Conservation (phyloP, 139 green algal species). For the Tetraselmis chui region DNA sequence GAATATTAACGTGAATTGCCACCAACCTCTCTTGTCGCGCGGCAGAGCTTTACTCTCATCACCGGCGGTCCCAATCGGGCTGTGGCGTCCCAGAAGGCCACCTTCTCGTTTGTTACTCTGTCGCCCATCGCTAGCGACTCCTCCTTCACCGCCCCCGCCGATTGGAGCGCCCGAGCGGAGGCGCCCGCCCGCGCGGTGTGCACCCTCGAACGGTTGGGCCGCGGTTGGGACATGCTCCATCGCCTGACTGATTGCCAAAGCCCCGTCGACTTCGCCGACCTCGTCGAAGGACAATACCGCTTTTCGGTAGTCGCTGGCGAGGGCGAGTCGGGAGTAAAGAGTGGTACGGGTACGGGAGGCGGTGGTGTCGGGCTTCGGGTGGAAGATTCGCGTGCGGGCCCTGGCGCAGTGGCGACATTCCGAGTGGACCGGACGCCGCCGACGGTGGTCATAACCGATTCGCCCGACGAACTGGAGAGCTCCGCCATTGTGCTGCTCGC, state of each 20-base stretch:
- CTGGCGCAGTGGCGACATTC: not conserved
- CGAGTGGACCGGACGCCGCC: not conserved
- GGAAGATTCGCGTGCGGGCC: not conserved
- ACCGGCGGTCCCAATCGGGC: not conserved
- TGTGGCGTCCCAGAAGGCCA: not conserved
- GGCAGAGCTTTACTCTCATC: not conserved
- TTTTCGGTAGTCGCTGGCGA: not conserved
- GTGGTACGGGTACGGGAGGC: not conserved
- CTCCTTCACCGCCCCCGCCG: not conserved
- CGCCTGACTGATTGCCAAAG: not conserved
- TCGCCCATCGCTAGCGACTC: too few relatives aligned
- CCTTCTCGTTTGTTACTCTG: not conserved
- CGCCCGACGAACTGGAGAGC: not conserved
- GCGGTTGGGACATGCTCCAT: not conserved
- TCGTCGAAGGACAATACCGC: not conserved
- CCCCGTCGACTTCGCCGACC: not conserved
- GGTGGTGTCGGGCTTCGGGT: not conserved
- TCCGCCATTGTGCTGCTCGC: not conserved
- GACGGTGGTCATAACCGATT: not conserved
- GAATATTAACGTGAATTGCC: too few relatives aligned
- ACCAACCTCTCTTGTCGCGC: not conserved
- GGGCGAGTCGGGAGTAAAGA: too few relatives aligned
- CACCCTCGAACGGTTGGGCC: not conserved
- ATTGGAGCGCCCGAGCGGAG: too few relatives aligned
- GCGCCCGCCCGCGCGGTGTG: not conserved